Evolutionary conservation across 2,329 filamentous ascomycete species (phyloP).

Genomic region (Ceratocystiopsis brevicomis): DNA sequence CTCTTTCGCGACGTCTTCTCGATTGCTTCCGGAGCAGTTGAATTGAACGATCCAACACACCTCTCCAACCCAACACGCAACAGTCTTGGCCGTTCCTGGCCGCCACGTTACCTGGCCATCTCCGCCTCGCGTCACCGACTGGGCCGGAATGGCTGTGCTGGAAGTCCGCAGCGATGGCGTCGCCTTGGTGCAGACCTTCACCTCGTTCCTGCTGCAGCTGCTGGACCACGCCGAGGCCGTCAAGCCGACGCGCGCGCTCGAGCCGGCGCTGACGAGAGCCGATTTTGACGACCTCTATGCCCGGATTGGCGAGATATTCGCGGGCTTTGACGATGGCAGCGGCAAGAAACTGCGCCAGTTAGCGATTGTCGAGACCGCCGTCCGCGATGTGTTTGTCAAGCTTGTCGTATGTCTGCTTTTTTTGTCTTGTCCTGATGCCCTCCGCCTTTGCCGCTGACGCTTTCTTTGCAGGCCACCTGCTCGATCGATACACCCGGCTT

Average conservation of each 20-base stretch:
- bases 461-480: slow-evolving; percentile 46
- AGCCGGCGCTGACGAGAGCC: slow-evolving; percentile 55
- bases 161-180: slow-evolving; percentile 28
- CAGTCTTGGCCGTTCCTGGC: not conserved
- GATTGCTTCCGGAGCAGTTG: too few relatives aligned
- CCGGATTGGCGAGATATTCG: slow-evolving; percentile 24
- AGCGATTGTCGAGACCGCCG: slow-evolving; percentile 65
- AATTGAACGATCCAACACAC: too few relatives aligned
- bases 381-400: slow-evolving; percentile 60
- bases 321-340: slow-evolving; percentile 12
- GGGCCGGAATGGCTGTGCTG: slow-evolving; percentile 29
- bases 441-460: not conserved
- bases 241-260: slow-evolving; percentile 43
- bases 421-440: slow-evolving; percentile 36
- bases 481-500: slow-evolving; percentile 63
- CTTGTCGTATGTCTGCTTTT: slow-evolving; percentile 49
- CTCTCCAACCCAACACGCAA: not conserved
- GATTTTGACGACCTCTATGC: slow-evolving; percentile 36
- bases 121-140: too few relatives aligned
- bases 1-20: too few relatives aligned
- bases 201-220: slow-evolving; percentile 33
- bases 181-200: slow-evolving; percentile 33
- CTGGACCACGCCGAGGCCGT: slow-evolving; percentile 37
- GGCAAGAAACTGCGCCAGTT: slow-evolving; percentile 34
- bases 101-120: too few relatives aligned